Percentiles rank a stretch among this genome's conserved stretches.
Evolutionary conservation across 177 flowering plant genomes (phyloP).

Genomic region (Vitis hybrid): DNA sequence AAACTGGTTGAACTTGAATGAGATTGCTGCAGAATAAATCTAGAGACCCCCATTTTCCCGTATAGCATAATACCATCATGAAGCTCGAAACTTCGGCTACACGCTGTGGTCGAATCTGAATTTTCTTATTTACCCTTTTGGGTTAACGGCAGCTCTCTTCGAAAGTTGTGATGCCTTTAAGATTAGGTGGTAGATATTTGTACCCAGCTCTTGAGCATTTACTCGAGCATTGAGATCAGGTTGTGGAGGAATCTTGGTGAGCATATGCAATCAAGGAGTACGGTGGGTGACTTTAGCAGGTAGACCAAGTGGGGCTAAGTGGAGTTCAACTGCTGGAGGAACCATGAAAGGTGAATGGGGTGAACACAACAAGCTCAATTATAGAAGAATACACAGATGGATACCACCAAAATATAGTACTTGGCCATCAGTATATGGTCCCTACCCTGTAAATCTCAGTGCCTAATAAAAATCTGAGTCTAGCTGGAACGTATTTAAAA

Average conservation of each 20-base stretch:
- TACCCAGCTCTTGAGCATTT: neutral
- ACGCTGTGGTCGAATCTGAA: neutral
- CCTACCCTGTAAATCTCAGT: conserved; percentile 29
- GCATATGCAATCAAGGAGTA: conserved; percentile 6
- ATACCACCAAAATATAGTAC: conserved; percentile 23
- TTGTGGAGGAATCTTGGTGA: conserved; percentile 14
- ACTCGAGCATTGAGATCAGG: conserved; percentile 6
- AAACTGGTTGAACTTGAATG: neutral
- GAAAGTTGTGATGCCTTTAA: neutral
- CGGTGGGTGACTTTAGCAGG: conserved; percentile 7
- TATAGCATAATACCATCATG: neutral
- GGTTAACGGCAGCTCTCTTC: too few relatives aligned
- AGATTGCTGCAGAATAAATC: neutral
- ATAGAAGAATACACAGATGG: conserved; percentile 27
- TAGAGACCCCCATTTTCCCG: conserved; percentile 1
- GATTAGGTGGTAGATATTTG: neutral
- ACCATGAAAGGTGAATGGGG: conserved; percentile 20
- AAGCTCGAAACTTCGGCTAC: conserved; percentile 3
- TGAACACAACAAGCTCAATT: conserved; percentile 21
- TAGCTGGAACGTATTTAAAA: conserved; percentile 26
- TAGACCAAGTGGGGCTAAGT: conserved; percentile 14
- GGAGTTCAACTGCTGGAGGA: conserved; percentile 15
- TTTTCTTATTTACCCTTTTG: neutral
- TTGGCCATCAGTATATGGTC: conserved; percentile 41
- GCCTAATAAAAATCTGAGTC: conserved; percentile 25